Conservation (phyloP, 179 eudicot species). For the Beta corolliflora region DNA sequence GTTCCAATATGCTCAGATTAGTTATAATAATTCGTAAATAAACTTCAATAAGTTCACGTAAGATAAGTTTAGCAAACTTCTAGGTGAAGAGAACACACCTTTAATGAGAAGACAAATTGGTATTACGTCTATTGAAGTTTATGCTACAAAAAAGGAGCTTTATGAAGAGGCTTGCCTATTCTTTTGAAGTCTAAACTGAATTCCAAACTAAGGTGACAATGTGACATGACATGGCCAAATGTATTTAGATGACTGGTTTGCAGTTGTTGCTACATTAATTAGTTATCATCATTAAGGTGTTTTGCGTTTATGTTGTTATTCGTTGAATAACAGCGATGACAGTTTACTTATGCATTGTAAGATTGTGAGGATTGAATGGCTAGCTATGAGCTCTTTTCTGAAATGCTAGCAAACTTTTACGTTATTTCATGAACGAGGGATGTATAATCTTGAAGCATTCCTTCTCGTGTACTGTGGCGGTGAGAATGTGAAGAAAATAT, state of each 20-base stretch:
- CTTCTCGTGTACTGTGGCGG: neutral
- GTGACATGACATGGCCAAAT: neutral
- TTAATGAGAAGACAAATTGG: neutral
- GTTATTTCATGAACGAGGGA: neutral
- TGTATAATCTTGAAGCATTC: neutral
- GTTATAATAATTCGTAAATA: no score
- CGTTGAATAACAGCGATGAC: neutral
- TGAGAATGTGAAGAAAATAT: neutral
- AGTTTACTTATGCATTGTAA: neutral
- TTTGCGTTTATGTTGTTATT: neutral
- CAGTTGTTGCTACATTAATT: neutral
- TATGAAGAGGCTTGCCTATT: no score
- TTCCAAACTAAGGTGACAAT: neutral
- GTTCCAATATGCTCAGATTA: no score
- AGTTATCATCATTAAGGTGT: neutral
- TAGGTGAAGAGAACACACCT: no score
- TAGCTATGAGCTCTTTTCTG: neutral
- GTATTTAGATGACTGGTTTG: neutral
- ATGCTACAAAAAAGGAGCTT: neutral
- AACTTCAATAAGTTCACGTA: no score
- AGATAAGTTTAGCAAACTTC: no score
- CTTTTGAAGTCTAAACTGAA: no score
- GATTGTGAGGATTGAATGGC: neutral
- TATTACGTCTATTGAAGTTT: neutral
- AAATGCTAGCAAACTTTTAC: neutral